Conservation (phyloP, 225 moss, liverwort and hornwort species). For the Sphagnum tenellum region DNA sequence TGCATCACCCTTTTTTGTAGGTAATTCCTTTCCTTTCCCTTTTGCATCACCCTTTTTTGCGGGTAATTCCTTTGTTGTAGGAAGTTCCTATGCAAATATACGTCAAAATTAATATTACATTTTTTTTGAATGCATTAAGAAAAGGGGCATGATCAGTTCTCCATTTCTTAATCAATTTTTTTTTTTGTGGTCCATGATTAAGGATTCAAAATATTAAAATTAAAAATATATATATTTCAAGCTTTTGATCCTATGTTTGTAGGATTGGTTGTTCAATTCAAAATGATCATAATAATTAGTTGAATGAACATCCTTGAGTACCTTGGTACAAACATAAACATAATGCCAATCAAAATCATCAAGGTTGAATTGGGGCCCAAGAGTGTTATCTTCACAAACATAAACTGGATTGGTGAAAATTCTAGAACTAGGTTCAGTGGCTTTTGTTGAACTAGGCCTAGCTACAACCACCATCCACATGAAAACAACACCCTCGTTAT, state of each 20-base stretch:
- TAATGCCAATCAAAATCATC: conserved; percentile 51
- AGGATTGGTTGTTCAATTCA: not conserved
- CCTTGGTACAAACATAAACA: conserved; percentile 35
- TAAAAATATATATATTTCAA: not conserved
- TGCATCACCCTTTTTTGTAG: conserved; percentile 2
- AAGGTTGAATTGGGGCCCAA: conserved; percentile 41
- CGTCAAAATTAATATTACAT: not conserved
- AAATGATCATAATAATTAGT: too few species aligned
- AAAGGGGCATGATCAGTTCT: too few species aligned
- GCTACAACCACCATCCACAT: conserved; percentile 9
- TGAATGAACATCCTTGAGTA: not conserved
- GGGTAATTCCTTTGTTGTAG: conserved; percentile 1
- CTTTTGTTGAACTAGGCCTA: conserved; percentile 32
- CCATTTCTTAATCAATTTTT: too few species aligned
- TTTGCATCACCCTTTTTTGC: conserved; percentile 4
- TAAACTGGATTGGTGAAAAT: conserved; percentile 27
- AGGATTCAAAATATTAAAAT: too few species aligned
- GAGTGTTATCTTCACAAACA: conserved; percentile 27
- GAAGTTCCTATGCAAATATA: not conserved
- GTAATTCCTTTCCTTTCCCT: conserved; percentile 1
- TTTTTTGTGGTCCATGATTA: too few species aligned
- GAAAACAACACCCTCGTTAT: too few species aligned
- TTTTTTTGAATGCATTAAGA: not conserved
- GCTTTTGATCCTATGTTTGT: not conserved
- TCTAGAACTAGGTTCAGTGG: conserved; percentile 18